Conservation (phyloP, 345 rosid species). For the Nasturtium officinale region DNA sequence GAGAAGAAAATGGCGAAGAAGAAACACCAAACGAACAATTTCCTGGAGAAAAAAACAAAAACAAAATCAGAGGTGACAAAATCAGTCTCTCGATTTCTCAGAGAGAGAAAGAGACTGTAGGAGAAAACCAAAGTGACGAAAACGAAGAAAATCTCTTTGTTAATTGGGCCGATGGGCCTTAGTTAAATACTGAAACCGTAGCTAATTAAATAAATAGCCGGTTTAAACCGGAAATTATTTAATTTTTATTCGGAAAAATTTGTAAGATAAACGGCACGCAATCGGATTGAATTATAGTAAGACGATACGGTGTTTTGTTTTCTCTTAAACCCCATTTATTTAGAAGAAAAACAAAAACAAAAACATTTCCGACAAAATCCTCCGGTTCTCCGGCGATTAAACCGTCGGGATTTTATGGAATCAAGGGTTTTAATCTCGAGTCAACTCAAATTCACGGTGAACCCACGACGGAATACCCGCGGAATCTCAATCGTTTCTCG, state of each 20-base stretch:
- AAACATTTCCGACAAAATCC: constrained; percentile 16
- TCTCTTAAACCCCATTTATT: too few relatives aligned
- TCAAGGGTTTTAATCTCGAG: constrained; percentile 28
- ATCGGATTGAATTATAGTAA: not conserved
- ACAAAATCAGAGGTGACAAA: not conserved
- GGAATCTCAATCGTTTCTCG: constrained; percentile 5
- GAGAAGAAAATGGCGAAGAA: constrained; percentile 2
- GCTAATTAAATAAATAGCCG: not conserved
- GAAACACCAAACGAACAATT: constrained; percentile 4
- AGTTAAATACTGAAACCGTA: not conserved
- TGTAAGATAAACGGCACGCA: not conserved
- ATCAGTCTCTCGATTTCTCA: constrained; percentile 8
- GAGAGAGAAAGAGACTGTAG: not conserved
- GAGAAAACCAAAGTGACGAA: not conserved
- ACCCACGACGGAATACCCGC: not conserved
- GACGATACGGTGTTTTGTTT: too few relatives aligned
- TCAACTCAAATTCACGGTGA: constrained; percentile 14
- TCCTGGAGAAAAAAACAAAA: not conserved
- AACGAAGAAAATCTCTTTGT: not conserved
- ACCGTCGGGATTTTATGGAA: constrained; percentile 25
- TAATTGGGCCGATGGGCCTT: constrained; percentile 17
- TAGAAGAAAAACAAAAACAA: not conserved
- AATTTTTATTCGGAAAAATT: not conserved
- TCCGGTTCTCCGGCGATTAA: constrained; percentile 12
- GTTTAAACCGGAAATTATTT: not conserved